These are phyloP conservation scores for Arctostaphylos glauca DNA, from an alignment of 148 eudicot species.

Conservation along the genomic window DNA sequence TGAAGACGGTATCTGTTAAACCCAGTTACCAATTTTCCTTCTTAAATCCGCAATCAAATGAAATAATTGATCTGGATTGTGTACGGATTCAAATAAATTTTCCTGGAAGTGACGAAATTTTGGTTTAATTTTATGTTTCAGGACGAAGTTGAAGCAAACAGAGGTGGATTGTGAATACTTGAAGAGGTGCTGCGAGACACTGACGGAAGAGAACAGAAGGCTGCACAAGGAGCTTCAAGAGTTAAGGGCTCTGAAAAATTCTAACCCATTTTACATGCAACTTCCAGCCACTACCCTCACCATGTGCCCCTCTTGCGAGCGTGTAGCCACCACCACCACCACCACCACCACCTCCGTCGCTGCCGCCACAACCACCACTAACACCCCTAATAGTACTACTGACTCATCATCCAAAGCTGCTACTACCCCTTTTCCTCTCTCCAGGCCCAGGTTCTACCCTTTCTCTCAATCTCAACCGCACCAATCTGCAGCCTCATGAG, in stretches of 20 bases:
- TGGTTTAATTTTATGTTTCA: neutral
- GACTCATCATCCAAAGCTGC: constrained; percentile 22
- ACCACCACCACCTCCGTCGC: constrained; percentile 18
- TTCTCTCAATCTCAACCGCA: constrained; percentile 26
- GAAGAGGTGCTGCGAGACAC: constrained; percentile 55
- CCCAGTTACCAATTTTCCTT: no score
- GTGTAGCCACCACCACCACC: constrained; percentile 43
- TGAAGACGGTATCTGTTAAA: no score
- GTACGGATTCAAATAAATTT: no score
- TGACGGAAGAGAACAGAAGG: constrained; percentile 50
- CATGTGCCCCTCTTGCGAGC: constrained; percentile 64
- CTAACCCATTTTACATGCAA: constrained; percentile 47
- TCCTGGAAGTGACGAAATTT: neutral
- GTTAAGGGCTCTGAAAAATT: constrained; percentile 42
- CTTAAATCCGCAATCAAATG: no score
- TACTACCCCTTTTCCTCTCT: constrained; percentile 22
- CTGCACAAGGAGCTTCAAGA: constrained; percentile 56
- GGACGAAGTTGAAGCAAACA: constrained; percentile 64
- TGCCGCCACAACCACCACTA: neutral
- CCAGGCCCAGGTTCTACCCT: constrained; percentile 30
- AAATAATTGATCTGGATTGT: no score
- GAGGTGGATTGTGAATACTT: constrained; percentile 63
- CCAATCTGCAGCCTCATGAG: constrained; percentile 40
- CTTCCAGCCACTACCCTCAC: constrained; percentile 59
- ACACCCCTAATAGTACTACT: neutral